These are phyloP conservation scores for Dryas octopetala DNA, from an alignment of 306 rosid species.

Conservation along the genomic window DNA sequence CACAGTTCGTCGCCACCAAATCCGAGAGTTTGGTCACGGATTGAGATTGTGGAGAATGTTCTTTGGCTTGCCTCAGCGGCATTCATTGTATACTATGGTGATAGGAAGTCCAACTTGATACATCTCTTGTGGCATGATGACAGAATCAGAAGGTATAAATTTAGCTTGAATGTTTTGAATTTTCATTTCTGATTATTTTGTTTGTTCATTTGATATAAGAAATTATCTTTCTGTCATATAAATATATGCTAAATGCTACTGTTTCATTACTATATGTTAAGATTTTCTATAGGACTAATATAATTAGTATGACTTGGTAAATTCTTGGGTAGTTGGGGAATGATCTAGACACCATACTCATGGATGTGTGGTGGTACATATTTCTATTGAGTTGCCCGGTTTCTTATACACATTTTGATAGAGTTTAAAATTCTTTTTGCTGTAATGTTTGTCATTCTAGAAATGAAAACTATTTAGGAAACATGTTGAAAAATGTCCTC, in stretches of 20 bases:
- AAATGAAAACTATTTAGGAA: background rate
- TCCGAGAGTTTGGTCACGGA: slow-evolving; percentile 60
- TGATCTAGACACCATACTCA: background rate
- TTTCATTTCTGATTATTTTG: background rate
- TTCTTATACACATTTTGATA: background rate
- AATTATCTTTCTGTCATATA: background rate
- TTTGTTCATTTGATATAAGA: background rate
- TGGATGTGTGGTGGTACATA: background rate
- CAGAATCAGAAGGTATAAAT: slow-evolving; percentile 73
- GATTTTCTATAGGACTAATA: too few species aligned
- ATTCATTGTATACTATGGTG: slow-evolving; percentile 79
- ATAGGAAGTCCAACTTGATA: slow-evolving; percentile 74
- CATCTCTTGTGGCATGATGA: slow-evolving; percentile 76
- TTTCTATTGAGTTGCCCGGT: slow-evolving; percentile 1
- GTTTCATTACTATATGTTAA: background rate
- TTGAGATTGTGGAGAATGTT: slow-evolving; percentile 67
- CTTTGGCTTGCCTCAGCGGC: slow-evolving; percentile 91
- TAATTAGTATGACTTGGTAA: background rate
- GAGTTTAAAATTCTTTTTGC: background rate
- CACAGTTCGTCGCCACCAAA: slow-evolving; percentile 39
- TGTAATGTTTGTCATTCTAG: background rate
- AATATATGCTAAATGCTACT: background rate
- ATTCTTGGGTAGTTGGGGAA: background rate
- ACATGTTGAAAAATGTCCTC: background rate
- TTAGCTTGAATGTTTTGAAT: background rate